Percentiles rank a stretch among this genome's conserved stretches.
Conservation (phyloP, 1,284 basidiomycete species). For the Melanopsichium pennsylvanicum region DNA sequence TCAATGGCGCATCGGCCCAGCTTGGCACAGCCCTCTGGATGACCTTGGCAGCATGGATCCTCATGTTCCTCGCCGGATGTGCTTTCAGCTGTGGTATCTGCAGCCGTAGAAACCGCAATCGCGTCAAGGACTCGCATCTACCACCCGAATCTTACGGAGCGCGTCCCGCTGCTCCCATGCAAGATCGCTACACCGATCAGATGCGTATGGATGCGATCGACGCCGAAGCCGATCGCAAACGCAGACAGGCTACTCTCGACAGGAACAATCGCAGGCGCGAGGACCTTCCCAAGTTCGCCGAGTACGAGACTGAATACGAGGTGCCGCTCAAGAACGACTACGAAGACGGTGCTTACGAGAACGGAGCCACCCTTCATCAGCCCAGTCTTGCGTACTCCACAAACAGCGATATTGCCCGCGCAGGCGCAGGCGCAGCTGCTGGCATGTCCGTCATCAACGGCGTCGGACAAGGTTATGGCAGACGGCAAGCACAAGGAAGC, state of each 20-base stretch:
- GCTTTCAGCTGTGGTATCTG: constrained; percentile 56
- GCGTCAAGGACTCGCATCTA: constrained; percentile 45
- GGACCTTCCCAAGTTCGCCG: constrained; percentile 61
- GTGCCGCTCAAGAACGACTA: constrained; percentile 57
- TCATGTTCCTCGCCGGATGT: constrained; percentile 51
- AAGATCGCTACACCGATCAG: constrained; percentile 43
- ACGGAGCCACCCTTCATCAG: constrained; percentile 25
- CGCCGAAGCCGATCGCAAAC: constrained; percentile 54
- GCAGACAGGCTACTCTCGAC: constrained; percentile 42
- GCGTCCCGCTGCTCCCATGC: constrained; percentile 12
- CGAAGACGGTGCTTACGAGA: constrained; percentile 37
- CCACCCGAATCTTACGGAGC: constrained; percentile 35
- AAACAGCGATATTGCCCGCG: constrained; percentile 23
- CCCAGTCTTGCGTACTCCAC: constrained; percentile 41
- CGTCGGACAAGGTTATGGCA: constrained; percentile 52
- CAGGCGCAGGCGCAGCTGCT: constrained; percentile 16
- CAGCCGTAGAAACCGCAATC: constrained; percentile 35
- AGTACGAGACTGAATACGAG: constrained; percentile 58
- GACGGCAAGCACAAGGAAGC: constrained; percentile 26
- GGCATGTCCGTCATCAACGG: constrained; percentile 45
- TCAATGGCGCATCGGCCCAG: constrained; percentile 47
- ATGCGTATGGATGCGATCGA: constrained; percentile 63
- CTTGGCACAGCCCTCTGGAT: constrained; percentile 59
- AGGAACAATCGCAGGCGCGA: constrained; percentile 11
- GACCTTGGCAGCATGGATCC: constrained; percentile 57